A percentile compares a stretch with the other conserved stretches of the same genome.
These are phyloP conservation scores for Cystobasidium pallidum DNA, from an alignment of 1,284 basidiomycete genomes.

Conservation along the genomic window DNA sequence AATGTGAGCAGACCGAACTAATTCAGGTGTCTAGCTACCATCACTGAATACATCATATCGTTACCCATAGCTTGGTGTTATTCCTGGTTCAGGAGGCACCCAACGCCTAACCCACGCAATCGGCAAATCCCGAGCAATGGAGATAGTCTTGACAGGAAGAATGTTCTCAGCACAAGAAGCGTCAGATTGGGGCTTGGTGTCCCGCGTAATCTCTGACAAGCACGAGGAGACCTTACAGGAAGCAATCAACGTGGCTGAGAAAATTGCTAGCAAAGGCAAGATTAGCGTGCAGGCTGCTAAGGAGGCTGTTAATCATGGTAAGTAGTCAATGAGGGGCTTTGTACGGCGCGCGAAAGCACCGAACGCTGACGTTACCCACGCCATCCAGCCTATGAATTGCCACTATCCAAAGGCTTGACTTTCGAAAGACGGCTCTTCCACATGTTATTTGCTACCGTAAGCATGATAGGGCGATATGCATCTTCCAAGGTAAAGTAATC, in stretches of 20 bases:
- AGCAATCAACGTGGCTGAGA: conserved; percentile 78
- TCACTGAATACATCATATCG: too few relatives aligned
- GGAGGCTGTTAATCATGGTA: conserved; percentile 90
- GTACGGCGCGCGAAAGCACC: background rate
- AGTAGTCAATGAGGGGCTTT: conserved; percentile 52
- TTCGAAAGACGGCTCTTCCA: conserved; percentile 93
- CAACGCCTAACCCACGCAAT: conserved; percentile 78
- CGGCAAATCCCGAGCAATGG: conserved; percentile 95
- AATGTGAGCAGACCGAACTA: conserved; percentile 59
- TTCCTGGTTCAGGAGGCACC: conserved; percentile 74
- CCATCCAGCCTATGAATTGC: conserved; percentile 76
- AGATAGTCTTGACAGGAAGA: conserved; percentile 86
- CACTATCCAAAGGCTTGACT: conserved; percentile 78
- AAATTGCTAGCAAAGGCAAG: conserved; percentile 81
- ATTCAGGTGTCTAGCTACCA: background rate
- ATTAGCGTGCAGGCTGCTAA: conserved; percentile 89
- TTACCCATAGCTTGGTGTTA: conserved; percentile 73
- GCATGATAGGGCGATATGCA: too few relatives aligned
- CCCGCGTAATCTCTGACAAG: conserved; percentile 68
- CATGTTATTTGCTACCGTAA: conserved; percentile 78
- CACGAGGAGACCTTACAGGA: conserved; percentile 84
- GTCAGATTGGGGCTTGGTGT: conserved; percentile 80
- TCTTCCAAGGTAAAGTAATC: too few relatives aligned
- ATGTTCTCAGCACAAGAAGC: conserved; percentile 80
- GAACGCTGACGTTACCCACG: conserved; percentile 3